Base-by-base conservation (phyloP, 371 early-diverging fungal genomes). In the Rhizopus stolonifer region DNA sequence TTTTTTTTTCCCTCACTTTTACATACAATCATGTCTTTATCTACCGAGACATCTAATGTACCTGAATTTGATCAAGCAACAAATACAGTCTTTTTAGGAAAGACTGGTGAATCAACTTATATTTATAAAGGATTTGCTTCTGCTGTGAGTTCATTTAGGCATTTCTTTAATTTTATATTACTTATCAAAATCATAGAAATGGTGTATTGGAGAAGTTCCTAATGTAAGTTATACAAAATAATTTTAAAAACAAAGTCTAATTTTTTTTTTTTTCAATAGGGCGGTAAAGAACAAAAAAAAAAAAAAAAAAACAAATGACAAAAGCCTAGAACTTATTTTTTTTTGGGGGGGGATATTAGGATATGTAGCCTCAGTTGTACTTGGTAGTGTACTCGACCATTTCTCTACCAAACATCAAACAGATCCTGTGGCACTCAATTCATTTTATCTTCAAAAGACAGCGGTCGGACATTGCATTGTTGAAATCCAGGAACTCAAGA, bases 361-460 rank as follows among this genome's bases (percentile, higher is more conserved):
- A 11, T 77, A 74, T 32, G 70, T 69, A 5, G 43, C 67, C 18
- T 64, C 70, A 10, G 58, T 70, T 19, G 54, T 70, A 11, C 40
- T 61, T 2, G 67, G 64, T 36, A 54, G 72, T 15, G 68, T 69
- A 1, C 52, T 73, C 10, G 60, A 56, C 17, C 64, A 64, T 26
- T 71, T 62, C 46, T 36, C 62, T n/a, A 26, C 49, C 13, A 56
- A 53, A 31, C 29, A 59, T 29, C 78, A 77, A 54, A 42, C 46
- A 2, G 72, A 77, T 38, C 74, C 74, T 9, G 49, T 77, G 19
- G 67, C 78, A 4, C 31, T 77, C 34, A 77, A 77, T 21, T 58
- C 58, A n/a, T 77, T 77, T 43, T 77, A 62, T 40, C 52, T 73
- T 22, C 62, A 57, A 46, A 77, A 77, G 31, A 70, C 69, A 2